Conservation (phyloP, 225 moss, liverwort and hornwort species). For the Thuidium tamariscinum region DNA sequence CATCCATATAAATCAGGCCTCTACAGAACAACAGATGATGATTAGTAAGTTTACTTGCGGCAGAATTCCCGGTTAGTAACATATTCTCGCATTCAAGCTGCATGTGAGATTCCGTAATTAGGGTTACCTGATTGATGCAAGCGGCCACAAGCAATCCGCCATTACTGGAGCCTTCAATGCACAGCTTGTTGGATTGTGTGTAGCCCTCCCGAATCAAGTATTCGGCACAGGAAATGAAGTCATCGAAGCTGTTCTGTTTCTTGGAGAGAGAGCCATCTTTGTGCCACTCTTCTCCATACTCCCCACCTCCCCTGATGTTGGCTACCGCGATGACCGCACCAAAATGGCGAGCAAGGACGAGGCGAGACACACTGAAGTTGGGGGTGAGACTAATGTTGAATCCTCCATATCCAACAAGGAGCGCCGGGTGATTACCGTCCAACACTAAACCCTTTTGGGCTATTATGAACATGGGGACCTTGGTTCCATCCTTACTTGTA, state of each 20-base stretch:
- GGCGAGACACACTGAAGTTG: slow-evolving; percentile 68
- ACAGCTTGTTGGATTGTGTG: slow-evolving; percentile 70
- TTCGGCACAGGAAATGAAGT: slow-evolving; percentile 73
- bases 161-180: slow-evolving; percentile 87
- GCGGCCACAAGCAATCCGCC: slow-evolving; percentile 87
- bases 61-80: too few relatives aligned
- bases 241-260: slow-evolving; percentile 84
- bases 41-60: neutral
- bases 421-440: slow-evolving; percentile 48
- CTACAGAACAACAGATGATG: slow-evolving; percentile 16
- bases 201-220: slow-evolving; percentile 52
- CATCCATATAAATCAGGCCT: slow-evolving; percentile 86
- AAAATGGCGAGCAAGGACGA: slow-evolving; percentile 66
- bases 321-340: slow-evolving; percentile 72
- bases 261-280: slow-evolving; percentile 63
- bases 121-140: slow-evolving; percentile 69
- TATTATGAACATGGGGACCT: slow-evolving; percentile 79
- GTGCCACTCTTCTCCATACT: slow-evolving; percentile 92
- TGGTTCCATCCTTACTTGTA: slow-evolving; percentile 64
- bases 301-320: slow-evolving; percentile 85
- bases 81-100: neutral
- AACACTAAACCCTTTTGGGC: slow-evolving; percentile 34
- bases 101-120: neutral
- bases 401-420: slow-evolving; percentile 85
- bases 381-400: slow-evolving; percentile 87